Percentiles rank a stretch among this genome's conserved stretches.
Evolutionary conservation across 148 eudicot species (phyloP).

Genomic region (Simmondsia chinensis): DNA sequence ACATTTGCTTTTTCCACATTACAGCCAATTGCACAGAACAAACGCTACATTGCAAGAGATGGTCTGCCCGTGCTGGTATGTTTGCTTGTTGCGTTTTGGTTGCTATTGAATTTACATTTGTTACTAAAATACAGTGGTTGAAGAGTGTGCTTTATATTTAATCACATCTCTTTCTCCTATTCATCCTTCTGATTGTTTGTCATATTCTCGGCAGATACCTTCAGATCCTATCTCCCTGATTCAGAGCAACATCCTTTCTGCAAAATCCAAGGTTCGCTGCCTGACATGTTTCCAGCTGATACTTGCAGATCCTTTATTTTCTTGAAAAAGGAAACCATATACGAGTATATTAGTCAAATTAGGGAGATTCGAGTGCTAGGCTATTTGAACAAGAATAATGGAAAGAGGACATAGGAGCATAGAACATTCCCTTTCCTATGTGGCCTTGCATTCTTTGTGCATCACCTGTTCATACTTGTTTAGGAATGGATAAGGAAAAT

Average conservation of each 20-base stretch:
- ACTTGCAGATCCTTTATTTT: not conserved
- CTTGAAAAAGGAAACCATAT: not conserved
- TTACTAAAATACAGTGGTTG: not conserved
- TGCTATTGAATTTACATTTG: not conserved
- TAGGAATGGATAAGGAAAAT: no score
- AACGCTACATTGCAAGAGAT: conserved; percentile 77
- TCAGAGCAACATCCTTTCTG: conserved; percentile 68
- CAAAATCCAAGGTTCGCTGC: conserved; percentile 68
- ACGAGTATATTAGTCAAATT: not conserved
- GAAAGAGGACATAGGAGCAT: no score
- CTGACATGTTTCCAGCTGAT: not conserved
- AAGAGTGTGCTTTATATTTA: not conserved
- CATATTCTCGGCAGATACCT: conserved; percentile 53
- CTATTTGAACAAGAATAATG: no score
- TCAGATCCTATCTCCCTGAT: conserved; percentile 63
- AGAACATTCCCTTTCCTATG: no score
- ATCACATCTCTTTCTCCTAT: not conserved
- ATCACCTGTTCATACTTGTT: no score
- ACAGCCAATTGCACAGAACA: conserved; percentile 89
- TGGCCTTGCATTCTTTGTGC: no score
- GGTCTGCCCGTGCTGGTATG: conserved; percentile 73
- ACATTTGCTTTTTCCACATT: conserved; percentile 5
- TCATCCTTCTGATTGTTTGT: conserved; percentile 5
- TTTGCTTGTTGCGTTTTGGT: not conserved
- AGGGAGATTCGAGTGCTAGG: no score